Base-by-base conservation (phyloP, 164 flowering plant species). In the Vitis amurensis region DNA sequence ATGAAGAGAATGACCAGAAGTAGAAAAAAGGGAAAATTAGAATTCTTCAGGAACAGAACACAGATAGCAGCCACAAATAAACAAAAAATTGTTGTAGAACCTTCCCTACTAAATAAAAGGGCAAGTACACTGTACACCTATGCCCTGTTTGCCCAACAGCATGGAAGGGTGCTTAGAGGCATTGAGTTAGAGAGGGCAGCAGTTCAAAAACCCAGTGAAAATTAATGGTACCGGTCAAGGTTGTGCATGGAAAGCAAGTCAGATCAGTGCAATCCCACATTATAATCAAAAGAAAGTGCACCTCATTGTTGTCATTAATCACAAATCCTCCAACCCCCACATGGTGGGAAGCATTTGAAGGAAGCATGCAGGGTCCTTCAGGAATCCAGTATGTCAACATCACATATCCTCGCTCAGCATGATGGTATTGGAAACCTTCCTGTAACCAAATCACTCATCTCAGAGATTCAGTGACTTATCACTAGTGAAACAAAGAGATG, bases 301-400 rank as follows among this genome's bases (percentile, higher is more conserved):
- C 98, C 97, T 94, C 95, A 62, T 87, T 79, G 11, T 79, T 82
- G 15, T 91, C 89, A 71, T 92, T 94, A 67, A 94, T 75, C 69
- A 92, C 97, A 64, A 94, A 92, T 10, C 95, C 92, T n/a, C 96
- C 99, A 50, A 94, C 87, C 23, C 97, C 97, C 8, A 94, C 94
- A 67, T 86, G 93, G 75, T 94, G 97, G 13, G 97, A 82, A 60
- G 99, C 95, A 79, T 91, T 91, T 59, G 80, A 80, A 71, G 99
- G 99, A 78, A 94, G 95, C 89, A 91, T 67, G 73, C 80, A 84
- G 56, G 95, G 92, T 58, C 84, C 94, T 62, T 85, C 86, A 27
- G 98, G 95, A 72, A 94, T 81, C 98, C 99, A 94, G 74, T 88
- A 88, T 15, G 97, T 91, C 70, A 94, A 68, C 99, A 94, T 94